Evolutionary conservation across 305 asterid genomes (phyloP), one percentile per base, ranked within the genome.

Genomic region (Plantago coronopus): DNA sequence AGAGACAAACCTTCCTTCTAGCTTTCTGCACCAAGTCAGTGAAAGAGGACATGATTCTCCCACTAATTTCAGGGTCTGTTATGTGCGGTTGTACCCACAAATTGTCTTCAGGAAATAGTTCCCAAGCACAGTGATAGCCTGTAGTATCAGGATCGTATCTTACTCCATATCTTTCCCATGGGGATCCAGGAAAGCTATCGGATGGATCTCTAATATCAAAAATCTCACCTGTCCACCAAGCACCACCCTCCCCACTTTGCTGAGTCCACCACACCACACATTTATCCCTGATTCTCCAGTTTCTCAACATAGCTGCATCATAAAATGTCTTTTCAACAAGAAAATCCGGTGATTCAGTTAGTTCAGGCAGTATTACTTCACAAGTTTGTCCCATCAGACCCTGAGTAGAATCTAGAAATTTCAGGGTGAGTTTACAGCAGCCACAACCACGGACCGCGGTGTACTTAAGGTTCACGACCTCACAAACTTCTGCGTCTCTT

Each of bases 191-290:
- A 72, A 81, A 89, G 42, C 78, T 76, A 43, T 45, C 61, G 59
- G 83, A 76, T 64, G 80, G 78, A 71, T 86, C 94, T 64, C 77
- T 74, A 38, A 83, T 74, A 59, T 78, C 77, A 59, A 72, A 67
- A 69, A 93, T 84, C 68, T 62, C 67, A 57, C 97, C 99, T 16
- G 80, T 79, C 93, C 95, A 93, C 88, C 86, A 89, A 48, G 72
- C 46, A 64, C 99, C 99, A 48, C 54, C 73, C 55, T 29, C 83
- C 49, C 62, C 77, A 27, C 70, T 84, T 25, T 87, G 11, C 8
- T 37, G 77, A 69, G 75, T 82, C 99, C 99, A 93, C 99, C 99
- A 93, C 59, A 93, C 96, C 53, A 17, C 67, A 74, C 99, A 93
- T 72, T 76, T 76, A 55, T 89, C 95, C 62, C 83, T 50, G 53